phyloP scores from a whole-genome alignment of 805 yeast genomes.

The Candida ortonii region DNA sequence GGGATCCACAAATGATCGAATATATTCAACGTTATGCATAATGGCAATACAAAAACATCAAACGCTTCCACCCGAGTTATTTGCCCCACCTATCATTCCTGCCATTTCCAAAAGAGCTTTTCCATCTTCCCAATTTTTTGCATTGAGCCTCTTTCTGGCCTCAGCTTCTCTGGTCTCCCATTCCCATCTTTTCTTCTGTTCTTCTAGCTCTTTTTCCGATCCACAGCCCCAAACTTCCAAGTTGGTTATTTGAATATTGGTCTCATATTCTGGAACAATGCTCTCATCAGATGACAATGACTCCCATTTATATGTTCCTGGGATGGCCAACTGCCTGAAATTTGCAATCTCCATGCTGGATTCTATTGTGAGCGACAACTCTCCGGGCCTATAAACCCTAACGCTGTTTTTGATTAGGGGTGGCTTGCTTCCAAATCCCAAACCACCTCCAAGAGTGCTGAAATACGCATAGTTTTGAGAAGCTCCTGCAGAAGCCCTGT shows the following conservation, averaged over 20 bases:
- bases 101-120: slow-evolving; percentile 86
- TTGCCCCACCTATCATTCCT: slow-evolving; percentile 48
- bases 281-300: slow-evolving; percentile 20
- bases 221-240: slow-evolving; percentile 95
- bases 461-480: slow-evolving; percentile 52
- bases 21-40: too few relatives aligned
- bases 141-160: slow-evolving; percentile 68
- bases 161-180: slow-evolving; percentile 90
- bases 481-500: slow-evolving; percentile 26
- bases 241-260: slow-evolving; percentile 65
- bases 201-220: slow-evolving; percentile 68
- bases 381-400: slow-evolving; percentile 59
- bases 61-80: slow-evolving; percentile 47
- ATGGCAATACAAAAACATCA: too few relatives aligned
- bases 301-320: slow-evolving; percentile 47
- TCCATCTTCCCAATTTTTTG: slow-evolving; percentile 70
- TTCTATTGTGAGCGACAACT: slow-evolving; percentile 76
- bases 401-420: slow-evolving; percentile 50
- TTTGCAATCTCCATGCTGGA: slow-evolving; percentile 75
- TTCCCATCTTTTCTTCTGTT: slow-evolving; percentile 76
- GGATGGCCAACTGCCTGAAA: slow-evolving; percentile 65
- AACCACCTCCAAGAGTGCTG: slow-evolving; percentile 70
- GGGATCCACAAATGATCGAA: slow-evolving; percentile 25
- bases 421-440: slow-evolving; percentile 77
- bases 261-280: slow-evolving; percentile 52